Evolutionary conservation across 2,329 filamentous ascomycete genomes (phyloP), one percentile per base, ranked within the genome.

Genomic region (Beauveria caledonica): DNA sequence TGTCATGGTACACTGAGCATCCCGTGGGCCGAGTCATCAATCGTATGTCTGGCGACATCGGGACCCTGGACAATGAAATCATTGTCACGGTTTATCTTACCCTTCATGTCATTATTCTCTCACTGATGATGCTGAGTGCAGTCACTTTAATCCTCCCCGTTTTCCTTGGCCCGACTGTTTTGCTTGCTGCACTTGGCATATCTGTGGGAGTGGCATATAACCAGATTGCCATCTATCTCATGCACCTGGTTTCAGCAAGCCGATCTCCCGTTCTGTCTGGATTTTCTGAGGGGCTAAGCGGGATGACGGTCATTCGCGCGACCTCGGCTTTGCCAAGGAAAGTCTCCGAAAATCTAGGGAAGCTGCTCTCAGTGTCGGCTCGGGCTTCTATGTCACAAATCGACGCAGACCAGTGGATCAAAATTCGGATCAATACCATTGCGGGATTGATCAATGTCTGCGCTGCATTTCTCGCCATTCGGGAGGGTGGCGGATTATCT

Each of bases 331-430:
- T 83, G 75, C 70, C 77, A 5, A 67, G 74, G 21, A 72, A 72
- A 0, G 84, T 84, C 58, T 71, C 75, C 5, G 68, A 75, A 23
- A 73, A 80, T 36, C 68, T 84, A 15, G 80, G 80, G 0, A 73
- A 76, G 1, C 67, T 75, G 0, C 80, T 77, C 68, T 74, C 77
- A 13, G 73, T 75, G 3, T 72, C 79, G 0, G 70, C 74, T 0
- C 79, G 82, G 65, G 72, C 80, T 1, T 77, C 76, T 51, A 81
- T 76, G 62, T 39, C 59, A 3, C 59, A 60, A 29, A 45, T 60
- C 19, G 83, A 83, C 66, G 77, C 78, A 62, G 84, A 85, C 65
- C 77, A 81, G 8, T 85, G 82, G 82, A 78, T 85, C 5, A 75
- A 77, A 1, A 74, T 84, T 46, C 77, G 82, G 5, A 73, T 82